Conservation (phyloP, 2,329 filamentous ascomycete species). For the Thielaviopsis ethacetica region DNA sequence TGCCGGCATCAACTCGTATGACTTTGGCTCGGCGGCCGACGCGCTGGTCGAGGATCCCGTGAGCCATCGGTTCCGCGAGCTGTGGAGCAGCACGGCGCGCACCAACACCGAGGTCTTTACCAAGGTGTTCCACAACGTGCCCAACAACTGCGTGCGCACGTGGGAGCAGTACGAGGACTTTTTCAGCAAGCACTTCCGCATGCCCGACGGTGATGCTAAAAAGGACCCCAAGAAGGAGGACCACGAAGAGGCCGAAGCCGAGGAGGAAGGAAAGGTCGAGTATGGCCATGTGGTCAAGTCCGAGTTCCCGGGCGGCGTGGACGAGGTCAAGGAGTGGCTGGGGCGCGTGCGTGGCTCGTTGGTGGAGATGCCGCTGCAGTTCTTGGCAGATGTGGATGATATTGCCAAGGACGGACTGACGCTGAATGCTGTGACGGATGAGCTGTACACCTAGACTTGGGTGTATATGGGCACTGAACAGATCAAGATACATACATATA, state of each 20-base stretch:
- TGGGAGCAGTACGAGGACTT: slow-evolving; percentile 62
- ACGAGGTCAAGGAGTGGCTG: slow-evolving; percentile 56
- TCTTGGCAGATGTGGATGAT: slow-evolving; percentile 66
- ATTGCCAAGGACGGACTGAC: slow-evolving; percentile 68
- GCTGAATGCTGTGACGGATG: slow-evolving; percentile 55
- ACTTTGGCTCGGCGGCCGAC: slow-evolving; percentile 53
- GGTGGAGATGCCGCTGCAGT: slow-evolving; percentile 83
- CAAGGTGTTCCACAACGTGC: slow-evolving; percentile 67
- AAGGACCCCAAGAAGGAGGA: slow-evolving; percentile 21
- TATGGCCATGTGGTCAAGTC: slow-evolving; percentile 79
- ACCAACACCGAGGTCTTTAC: slow-evolving; percentile 69
- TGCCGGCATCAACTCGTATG: slow-evolving; percentile 53
- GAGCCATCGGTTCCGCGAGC: slow-evolving; percentile 45
- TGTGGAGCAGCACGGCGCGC: slow-evolving; percentile 59
- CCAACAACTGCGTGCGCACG: slow-evolving; percentile 47
- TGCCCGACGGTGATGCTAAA: slow-evolving; percentile 28
- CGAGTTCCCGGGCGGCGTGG: slow-evolving; percentile 56
- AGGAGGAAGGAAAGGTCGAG: slow-evolving; percentile 43
- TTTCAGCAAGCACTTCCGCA: slow-evolving; percentile 50
- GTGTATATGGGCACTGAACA: too few relatives aligned
- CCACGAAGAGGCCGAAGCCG: slow-evolving; percentile 25
- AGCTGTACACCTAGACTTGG: slow-evolving; percentile 49
- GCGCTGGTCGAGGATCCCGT: slow-evolving; percentile 60
- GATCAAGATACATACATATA: not conserved
- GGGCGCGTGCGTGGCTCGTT: slow-evolving; percentile 50